Evolutionary conservation across 768 basidiomycete genomes (phyloP).

Genomic region (Termitomyces titanicus): DNA sequence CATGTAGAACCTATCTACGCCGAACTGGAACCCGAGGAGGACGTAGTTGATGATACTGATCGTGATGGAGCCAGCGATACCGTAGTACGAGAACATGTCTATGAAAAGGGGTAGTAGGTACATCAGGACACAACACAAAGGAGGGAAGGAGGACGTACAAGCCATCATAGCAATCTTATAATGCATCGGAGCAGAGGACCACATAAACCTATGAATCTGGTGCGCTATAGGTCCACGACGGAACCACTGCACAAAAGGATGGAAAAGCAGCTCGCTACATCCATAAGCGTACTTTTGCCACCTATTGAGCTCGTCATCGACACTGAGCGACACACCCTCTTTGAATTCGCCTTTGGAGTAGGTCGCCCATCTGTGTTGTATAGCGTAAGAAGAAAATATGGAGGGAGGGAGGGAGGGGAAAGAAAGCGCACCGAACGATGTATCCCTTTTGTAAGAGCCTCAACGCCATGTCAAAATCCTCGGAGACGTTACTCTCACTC

Average conservation of each 20-base stretch:
- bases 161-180: slow-evolving; percentile 81
- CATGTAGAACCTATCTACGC: slow-evolving; percentile 73
- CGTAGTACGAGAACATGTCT: slow-evolving; percentile 60
- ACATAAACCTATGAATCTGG: slow-evolving; percentile 73
- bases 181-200: slow-evolving; percentile 72
- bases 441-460: slow-evolving; percentile 61
- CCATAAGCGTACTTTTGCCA: slow-evolving; percentile 81
- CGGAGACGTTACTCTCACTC: slow-evolving; percentile 73
- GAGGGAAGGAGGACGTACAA: slow-evolving; percentile 34
- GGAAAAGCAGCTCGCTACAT: slow-evolving; percentile 75
- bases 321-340: slow-evolving; percentile 86
- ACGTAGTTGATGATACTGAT: slow-evolving; percentile 72
- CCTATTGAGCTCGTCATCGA: slow-evolving; percentile 84
- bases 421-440: slow-evolving; percentile 47
- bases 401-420: not conserved
- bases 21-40: slow-evolving; percentile 69
- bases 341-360: slow-evolving; percentile 85
- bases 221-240: slow-evolving; percentile 71
- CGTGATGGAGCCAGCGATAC: slow-evolving; percentile 65
- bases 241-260: slow-evolving; percentile 77
- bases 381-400: no score
- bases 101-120: not conserved
- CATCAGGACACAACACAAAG: not conserved
- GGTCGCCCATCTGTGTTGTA: slow-evolving; percentile 68
- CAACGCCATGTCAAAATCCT: slow-evolving; percentile 82